These are phyloP conservation scores for Acorus calamus DNA, from an alignment of 106 monocot genomes.

Conservation along the genomic window DNA sequence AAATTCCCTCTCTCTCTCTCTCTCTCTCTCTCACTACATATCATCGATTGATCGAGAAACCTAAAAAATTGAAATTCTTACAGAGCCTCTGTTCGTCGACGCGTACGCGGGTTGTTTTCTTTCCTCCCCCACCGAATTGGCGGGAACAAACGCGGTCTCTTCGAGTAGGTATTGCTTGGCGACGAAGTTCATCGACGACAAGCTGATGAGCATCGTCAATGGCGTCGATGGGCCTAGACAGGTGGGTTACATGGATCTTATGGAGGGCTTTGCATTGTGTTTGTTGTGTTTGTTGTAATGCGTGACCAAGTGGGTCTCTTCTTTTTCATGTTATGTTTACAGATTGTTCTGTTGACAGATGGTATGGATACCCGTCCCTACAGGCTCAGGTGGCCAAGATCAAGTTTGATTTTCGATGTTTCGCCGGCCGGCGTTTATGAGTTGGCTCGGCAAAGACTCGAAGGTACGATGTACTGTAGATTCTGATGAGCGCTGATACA, in stretches of 20 bases:
- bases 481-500: too few species aligned
- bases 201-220: conserved; percentile 30
- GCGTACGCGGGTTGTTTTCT: conserved; percentile 73
- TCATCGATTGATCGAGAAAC: neutral
- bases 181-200: conserved; percentile 83
- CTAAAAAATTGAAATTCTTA: neutral
- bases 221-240: conserved; percentile 56
- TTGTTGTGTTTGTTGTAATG: too few species aligned
- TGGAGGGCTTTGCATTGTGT: neutral
- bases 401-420: conserved; percentile 55
- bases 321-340: conserved; percentile 33
- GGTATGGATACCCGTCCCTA: conserved; percentile 93
- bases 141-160: neutral
- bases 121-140: conserved; percentile 6
- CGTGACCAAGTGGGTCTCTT: too few species aligned
- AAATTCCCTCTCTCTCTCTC: neutral
- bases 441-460: conserved; percentile 42
- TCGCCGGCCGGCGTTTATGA: conserved; percentile 48
- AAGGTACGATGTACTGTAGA: conserved; percentile 40
- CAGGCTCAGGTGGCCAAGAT: conserved; percentile 77
- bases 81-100: conserved; percentile 90
- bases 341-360: conserved; percentile 97
- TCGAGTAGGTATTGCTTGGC: conserved; percentile 34
- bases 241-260: conserved; percentile 28
- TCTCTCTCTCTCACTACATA: too few species aligned